Conservation (phyloP, 2,329 filamentous ascomycete species). For the Alternaria sp. region DNA sequence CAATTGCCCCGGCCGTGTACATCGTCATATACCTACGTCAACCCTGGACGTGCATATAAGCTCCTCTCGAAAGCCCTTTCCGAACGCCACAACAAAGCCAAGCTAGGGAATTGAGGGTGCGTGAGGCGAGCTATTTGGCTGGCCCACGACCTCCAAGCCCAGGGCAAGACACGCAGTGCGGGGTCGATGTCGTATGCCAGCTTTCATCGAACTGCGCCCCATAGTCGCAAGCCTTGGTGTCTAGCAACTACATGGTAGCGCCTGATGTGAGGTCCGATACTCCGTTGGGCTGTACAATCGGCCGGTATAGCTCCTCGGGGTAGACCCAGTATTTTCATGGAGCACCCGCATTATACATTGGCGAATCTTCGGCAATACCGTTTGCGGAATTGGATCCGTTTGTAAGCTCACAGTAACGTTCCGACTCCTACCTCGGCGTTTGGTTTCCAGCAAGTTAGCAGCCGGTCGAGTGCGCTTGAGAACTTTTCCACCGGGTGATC, state of each 20-base stretch:
- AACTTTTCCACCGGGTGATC: slow-evolving; percentile 15
- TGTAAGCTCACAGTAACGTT: slow-evolving; percentile 4
- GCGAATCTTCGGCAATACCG: slow-evolving; percentile 33
- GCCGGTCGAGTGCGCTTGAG: slow-evolving; percentile 1
- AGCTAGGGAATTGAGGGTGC: slow-evolving; percentile 1
- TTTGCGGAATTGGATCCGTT: slow-evolving; percentile 10
- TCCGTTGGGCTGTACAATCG: slow-evolving; percentile 21
- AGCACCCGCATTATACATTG: slow-evolving; percentile 17
- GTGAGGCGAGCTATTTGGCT: slow-evolving; percentile 29
- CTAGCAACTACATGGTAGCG: slow-evolving; percentile 13
- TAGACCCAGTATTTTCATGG: slow-evolving; percentile 5
- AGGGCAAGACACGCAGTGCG: slow-evolving; percentile 29
- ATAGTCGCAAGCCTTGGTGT: slow-evolving; percentile 16
- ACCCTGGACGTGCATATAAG: slow-evolving; percentile 38
- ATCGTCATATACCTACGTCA: slow-evolving; percentile 40
- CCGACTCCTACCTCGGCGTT: slow-evolving; percentile 16
- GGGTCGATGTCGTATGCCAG: slow-evolving; percentile 37
- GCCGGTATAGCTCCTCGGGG: slow-evolving; percentile 6
- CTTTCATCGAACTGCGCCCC: slow-evolving; percentile 23
- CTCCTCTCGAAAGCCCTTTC: slow-evolving; percentile 39
- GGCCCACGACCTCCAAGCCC: slow-evolving; percentile 20
- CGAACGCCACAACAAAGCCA: slow-evolving; percentile 30
- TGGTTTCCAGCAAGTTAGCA: slow-evolving; percentile 2
- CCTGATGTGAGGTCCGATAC: slow-evolving; percentile 9
- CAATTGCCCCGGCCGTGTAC: slow-evolving; percentile 14